Conservation (phyloP, 768 basidiomycete genomes). For the Auriscalpium orientale region DNA sequence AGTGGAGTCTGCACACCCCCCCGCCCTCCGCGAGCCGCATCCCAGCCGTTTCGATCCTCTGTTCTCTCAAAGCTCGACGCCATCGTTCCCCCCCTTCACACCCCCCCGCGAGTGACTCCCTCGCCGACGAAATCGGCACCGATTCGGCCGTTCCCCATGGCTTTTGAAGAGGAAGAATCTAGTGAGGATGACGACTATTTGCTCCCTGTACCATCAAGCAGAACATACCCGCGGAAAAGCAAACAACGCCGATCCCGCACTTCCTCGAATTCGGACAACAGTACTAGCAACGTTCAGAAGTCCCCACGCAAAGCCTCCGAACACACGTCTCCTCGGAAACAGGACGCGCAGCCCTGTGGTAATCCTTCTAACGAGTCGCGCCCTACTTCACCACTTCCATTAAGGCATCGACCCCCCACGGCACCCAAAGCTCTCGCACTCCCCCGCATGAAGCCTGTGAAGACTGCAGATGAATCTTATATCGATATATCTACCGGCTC, state of each 20-base stretch:
- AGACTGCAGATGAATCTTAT: slow-evolving; percentile 16
- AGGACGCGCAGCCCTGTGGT: too few relatives aligned
- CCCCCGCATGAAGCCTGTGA: background rate
- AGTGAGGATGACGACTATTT: slow-evolving; percentile 6
- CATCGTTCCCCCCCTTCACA: background rate
- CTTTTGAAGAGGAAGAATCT: background rate
- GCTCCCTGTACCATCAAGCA: slow-evolving; percentile 1
- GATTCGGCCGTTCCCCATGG: background rate
- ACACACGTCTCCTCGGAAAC: slow-evolving; percentile 18
- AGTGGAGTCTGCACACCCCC: background rate
- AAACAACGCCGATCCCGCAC: background rate
- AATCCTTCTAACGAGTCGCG: background rate
- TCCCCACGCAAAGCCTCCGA: slow-evolving; percentile 25
- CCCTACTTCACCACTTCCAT: background rate
- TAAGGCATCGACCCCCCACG: background rate
- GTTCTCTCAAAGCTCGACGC: background rate
- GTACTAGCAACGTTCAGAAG: slow-evolving; percentile 10
- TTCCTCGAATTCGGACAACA: background rate
- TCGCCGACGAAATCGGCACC: background rate
- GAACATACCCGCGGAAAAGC: background rate
- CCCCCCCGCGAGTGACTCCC: background rate
- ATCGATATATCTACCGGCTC: slow-evolving; percentile 36
- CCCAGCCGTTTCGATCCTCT: background rate
- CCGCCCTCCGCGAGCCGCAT: background rate
- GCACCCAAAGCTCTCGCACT: too few relatives aligned